Conservation (phyloP, 768 basidiomycete genomes). For the Termitomyces sp. region DNA sequence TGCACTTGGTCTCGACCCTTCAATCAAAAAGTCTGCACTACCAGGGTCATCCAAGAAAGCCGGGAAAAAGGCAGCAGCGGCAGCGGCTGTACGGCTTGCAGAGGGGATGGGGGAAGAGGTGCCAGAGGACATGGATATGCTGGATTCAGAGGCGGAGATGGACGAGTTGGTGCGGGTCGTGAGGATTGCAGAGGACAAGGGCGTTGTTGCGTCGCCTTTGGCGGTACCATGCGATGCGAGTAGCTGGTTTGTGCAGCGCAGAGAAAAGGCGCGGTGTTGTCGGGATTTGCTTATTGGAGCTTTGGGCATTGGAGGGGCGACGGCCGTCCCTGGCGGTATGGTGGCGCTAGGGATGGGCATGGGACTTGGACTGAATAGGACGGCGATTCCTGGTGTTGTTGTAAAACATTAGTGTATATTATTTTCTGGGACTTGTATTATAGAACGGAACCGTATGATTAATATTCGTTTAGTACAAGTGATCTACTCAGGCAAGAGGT, state of each 20-base stretch:
- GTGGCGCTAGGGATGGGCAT: neutral
- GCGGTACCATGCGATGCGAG: constrained; percentile 73
- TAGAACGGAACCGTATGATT: no score
- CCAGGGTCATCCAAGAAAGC: constrained; percentile 52
- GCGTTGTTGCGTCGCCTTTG: constrained; percentile 61
- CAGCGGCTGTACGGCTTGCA: constrained; percentile 46
- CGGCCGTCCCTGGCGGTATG: constrained; percentile 16
- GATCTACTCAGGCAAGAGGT: no score
- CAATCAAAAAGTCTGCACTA: constrained; percentile 41
- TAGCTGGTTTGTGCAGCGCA: constrained; percentile 78
- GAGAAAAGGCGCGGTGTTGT: constrained; percentile 64
- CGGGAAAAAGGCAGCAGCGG: constrained; percentile 55
- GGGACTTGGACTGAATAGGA: constrained; percentile 26
- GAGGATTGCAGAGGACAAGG: constrained; percentile 51
- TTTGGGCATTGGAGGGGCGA: constrained; percentile 39
- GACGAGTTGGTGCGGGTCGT: constrained; percentile 71
- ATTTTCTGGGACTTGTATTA: neutral
- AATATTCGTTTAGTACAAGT: no score
- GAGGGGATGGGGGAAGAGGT: constrained; percentile 55
- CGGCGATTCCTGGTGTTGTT: constrained; percentile 18
- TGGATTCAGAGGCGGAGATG: constrained; percentile 85
- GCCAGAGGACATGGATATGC: constrained; percentile 70
- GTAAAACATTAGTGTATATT: constrained; percentile 3
- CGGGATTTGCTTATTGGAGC: constrained; percentile 59
- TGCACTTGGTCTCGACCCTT: constrained; percentile 51